Base-by-base conservation (phyloP, 2,329 filamentous ascomycete genomes). In the Botryotinia globosa region DNA sequence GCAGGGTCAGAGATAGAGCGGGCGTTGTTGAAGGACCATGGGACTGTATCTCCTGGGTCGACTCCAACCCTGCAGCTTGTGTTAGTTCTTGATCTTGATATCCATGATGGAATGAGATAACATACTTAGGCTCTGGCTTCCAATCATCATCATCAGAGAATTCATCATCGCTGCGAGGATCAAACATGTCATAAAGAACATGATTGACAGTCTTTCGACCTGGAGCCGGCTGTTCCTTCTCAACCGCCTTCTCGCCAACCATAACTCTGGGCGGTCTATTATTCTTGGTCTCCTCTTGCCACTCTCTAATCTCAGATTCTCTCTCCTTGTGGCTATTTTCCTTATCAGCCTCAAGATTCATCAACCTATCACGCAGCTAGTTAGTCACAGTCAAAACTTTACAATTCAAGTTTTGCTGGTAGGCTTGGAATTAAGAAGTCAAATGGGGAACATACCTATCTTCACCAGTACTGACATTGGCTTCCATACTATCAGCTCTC, bases 21-120 rank as follows among this genome's bases (percentile, higher is more conserved):
- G 0, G 64, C 20, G 1, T n/a, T 3, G 10, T n/a, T 67, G 18
- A n/a, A 16, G 34, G 65, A 67, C 65, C 65, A 67, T n/a, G 51
- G 34, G n/a, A 29, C 16, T 22, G 37, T 44, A n/a, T 67, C 18
- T 12, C 12, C 48, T 2, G 48, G 37, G 18, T 67, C 45, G 12
- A 32, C 9, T 16, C 42, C 22, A 5, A 42, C 12, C 29, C 65
- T 67, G 9, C 22, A 6, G 3, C 4, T 44, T 12, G 6, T 25
- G 48, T 67, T 44, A 67, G 65, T 32, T 22, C 25, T 0, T 56
- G 25, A 9, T 16, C 29, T n/a, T n/a, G n/a, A n/a, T n/a, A n/a
- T n/a, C n/a, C 0, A 25, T 4, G 25, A 2, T n/a, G 18, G 39
- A 29, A 32, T n/a, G 7, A 12, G 44, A 22, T 1, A 1, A 29